Percentiles rank a stretch among this genome's conserved stretches.
Conservation (phyloP, 768 basidiomycete genomes). For the Piloderma croceum region DNA sequence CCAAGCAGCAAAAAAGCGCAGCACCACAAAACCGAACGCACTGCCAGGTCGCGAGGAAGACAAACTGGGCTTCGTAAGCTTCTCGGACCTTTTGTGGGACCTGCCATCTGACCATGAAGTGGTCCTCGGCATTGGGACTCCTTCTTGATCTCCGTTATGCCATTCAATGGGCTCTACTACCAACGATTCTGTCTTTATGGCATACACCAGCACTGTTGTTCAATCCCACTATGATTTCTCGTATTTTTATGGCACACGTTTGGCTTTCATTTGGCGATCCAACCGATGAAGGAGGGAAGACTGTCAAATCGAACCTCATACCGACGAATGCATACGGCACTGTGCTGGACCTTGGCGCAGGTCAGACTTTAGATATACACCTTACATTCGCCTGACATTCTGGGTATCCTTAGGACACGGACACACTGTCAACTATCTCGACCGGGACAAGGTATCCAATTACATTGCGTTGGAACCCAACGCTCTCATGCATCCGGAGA, state of each 20-base stretch:
- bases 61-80: too few species aligned
- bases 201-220: constrained; percentile 40
- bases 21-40: too few species aligned
- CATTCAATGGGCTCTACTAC: constrained; percentile 34
- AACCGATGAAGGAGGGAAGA: constrained; percentile 37
- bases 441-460: constrained; percentile 45
- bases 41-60: too few species aligned
- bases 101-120: constrained; percentile 34
- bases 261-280: constrained; percentile 48
- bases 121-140: constrained; percentile 37
- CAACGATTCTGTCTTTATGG: constrained; percentile 39
- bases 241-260: constrained; percentile 51
- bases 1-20: too few species aligned
- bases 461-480: constrained; percentile 77
- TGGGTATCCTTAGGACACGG: constrained; percentile 46
- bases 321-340: constrained; percentile 50
- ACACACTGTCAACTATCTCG: constrained; percentile 57
- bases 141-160: constrained; percentile 38
- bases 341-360: constrained; percentile 66
- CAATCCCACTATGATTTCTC: constrained; percentile 40
- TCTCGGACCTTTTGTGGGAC: too few species aligned
- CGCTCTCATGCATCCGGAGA: constrained; percentile 49
- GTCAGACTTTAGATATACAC: constrained; percentile 27
- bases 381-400: neutral
- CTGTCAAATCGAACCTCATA: constrained; percentile 44